Evolutionary conservation across 345 rosid species (phyloP).

Genomic region (Trapa incisa): DNA sequence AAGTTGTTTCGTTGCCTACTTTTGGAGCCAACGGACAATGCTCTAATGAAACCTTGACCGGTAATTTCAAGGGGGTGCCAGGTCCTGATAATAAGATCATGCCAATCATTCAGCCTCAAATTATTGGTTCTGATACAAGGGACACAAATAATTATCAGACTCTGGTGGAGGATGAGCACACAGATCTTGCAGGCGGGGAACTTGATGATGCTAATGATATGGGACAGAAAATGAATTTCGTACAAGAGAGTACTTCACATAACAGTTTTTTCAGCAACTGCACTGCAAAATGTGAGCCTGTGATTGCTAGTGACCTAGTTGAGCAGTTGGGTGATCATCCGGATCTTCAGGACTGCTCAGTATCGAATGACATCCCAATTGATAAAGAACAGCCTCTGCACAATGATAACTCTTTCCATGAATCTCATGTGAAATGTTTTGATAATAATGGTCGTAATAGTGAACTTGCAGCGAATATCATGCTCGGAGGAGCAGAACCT

Average conservation of each 20-base stretch:
- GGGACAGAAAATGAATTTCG: conserved; percentile 1
- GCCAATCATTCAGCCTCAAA: conserved; percentile 10
- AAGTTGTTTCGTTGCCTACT: neutral
- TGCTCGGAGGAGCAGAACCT: neutral
- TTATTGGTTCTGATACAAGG: conserved; percentile 6
- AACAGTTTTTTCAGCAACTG: conserved; percentile 6
- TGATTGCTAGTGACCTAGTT: neutral
- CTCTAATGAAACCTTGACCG: conserved; percentile 11
- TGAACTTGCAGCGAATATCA: neutral
- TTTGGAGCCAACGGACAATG: neutral
- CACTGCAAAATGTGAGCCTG: neutral
- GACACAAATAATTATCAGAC: conserved; percentile 11
- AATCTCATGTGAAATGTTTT: neutral
- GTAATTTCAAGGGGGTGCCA: conserved; percentile 10
- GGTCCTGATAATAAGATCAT: conserved; percentile 11
- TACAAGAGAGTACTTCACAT: conserved; percentile 8
- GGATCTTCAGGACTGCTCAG: conserved; percentile 5
- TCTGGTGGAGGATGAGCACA: conserved; percentile 13
- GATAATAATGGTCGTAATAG: neutral
- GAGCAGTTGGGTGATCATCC: conserved; percentile 4
- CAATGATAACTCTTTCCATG: neutral
- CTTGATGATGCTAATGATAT: conserved; percentile 7
- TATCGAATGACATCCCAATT: neutral
- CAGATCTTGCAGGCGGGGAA: conserved; percentile 17
- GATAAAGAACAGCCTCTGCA: neutral